Percentiles rank a stretch among this genome's conserved stretches.
Conservation (phyloP, 208 protist genomes). For the Trichomonas gallinae region DNA sequence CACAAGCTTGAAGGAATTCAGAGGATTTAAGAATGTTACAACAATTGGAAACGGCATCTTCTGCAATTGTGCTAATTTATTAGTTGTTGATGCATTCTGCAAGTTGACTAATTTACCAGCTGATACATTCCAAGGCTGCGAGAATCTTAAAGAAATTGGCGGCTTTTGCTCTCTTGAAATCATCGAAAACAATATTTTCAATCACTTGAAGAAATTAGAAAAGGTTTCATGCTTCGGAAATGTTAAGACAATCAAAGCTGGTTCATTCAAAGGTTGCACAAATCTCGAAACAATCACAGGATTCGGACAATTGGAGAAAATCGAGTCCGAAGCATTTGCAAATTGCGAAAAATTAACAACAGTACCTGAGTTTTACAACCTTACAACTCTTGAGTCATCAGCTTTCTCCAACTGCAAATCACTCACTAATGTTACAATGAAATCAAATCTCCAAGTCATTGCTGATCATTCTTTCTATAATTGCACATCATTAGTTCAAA, state of each 20-base stretch:
- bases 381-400: neutral
- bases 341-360: neutral
- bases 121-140: neutral
- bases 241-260: neutral
- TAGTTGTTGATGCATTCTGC: neutral
- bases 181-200: neutral
- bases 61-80: neutral
- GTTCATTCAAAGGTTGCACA: neutral
- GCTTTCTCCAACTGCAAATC: neutral
- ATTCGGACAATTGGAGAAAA: neutral
- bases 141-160: neutral
- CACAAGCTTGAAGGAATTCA: neutral
- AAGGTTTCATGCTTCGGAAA: neutral
- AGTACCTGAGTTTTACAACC: neutral
- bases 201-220: neutral
- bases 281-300: neutral
- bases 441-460: neutral
- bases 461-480: neutral
- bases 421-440: neutral
- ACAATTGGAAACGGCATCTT: neutral
- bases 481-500: neutral
- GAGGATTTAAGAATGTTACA: neutral
- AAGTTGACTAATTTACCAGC: neutral
- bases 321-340: neutral
- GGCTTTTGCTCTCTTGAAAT: neutral